Percentiles rank a stretch among this genome's conserved stretches.
Conservation (phyloP, 306 rosid genomes). For the Begonia peltatifolia region DNA sequence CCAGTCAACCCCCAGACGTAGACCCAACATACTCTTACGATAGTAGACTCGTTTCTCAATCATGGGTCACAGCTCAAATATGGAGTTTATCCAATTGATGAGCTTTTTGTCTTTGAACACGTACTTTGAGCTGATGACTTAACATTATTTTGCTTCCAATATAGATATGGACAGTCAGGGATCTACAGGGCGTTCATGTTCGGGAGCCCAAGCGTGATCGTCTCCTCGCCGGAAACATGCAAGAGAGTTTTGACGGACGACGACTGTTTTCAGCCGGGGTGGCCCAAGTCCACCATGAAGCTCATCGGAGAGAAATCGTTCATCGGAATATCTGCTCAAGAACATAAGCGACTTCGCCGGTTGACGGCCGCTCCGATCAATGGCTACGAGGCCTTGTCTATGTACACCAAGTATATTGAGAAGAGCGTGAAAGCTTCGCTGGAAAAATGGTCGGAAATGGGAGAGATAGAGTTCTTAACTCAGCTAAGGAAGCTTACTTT, state of each 20-base stretch:
- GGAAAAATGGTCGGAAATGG: slow-evolving; percentile 20
- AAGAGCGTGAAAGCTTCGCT: slow-evolving; percentile 9
- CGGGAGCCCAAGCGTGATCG: slow-evolving; percentile 33
- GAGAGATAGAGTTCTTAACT: slow-evolving; percentile 26
- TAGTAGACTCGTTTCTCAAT: no score
- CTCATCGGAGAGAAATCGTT: slow-evolving; percentile 21
- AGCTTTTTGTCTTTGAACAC: no score
- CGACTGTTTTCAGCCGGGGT: slow-evolving; percentile 15
- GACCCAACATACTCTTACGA: no score
- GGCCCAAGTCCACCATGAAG: slow-evolving; percentile 19
- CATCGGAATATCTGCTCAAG: slow-evolving; percentile 20
- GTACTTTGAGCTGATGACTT: background rate
- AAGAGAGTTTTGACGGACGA: slow-evolving; percentile 20
- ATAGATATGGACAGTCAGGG: slow-evolving; percentile 23
- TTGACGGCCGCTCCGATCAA: slow-evolving; percentile 43
- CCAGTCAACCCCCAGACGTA: no score
- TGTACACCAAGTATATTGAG: slow-evolving; percentile 27
- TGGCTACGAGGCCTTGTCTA: slow-evolving; percentile 40
- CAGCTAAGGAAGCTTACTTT: slow-evolving; percentile 53
- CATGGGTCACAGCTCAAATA: no score
- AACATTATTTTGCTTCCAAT: background rate
- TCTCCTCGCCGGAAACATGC: slow-evolving; percentile 23
- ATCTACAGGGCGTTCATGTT: slow-evolving; percentile 23
- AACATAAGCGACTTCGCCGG: slow-evolving; percentile 58
- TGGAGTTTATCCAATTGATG: no score